Conservation (phyloP, 345 rosid species). For the Eucalyptus regnans region DNA sequence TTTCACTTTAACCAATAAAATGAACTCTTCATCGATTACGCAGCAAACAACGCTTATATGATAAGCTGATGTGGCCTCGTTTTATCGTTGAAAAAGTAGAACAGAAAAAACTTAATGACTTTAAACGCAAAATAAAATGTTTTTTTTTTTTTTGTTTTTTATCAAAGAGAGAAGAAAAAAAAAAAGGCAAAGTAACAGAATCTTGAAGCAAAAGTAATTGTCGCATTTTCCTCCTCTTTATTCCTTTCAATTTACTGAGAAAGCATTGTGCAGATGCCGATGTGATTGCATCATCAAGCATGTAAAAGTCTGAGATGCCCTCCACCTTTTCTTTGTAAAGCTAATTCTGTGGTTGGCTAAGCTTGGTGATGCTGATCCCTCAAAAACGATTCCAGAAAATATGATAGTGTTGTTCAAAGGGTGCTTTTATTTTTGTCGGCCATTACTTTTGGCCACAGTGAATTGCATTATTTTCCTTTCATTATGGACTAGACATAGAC, state of each 20-base stretch:
- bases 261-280: neutral
- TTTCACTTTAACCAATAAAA: too few species aligned
- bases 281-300: neutral
- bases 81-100: too few species aligned
- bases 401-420: too few species aligned
- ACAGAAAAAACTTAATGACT: too few species aligned
- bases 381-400: neutral
- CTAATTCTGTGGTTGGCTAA: neutral
- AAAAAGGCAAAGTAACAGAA: fast-evolving
- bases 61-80: too few species aligned
- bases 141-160: too few species aligned
- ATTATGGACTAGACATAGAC: neutral
- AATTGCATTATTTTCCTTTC: too few species aligned
- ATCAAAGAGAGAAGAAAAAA: neutral
- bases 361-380: neutral
- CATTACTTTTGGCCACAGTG: neutral
- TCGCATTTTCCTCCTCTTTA: neutral
- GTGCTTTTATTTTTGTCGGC: neutral
- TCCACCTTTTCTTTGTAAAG: neutral
- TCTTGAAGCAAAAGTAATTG: neutral
- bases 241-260: neutral
- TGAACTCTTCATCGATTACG: too few species aligned
- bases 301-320: neutral
- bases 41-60: too few species aligned
- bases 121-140: too few species aligned